Percentiles rank a stretch among this genome's conserved stretches.
Conservation (phyloP, 768 basidiomycete species). For the Ephemerocybe angulata region DNA sequence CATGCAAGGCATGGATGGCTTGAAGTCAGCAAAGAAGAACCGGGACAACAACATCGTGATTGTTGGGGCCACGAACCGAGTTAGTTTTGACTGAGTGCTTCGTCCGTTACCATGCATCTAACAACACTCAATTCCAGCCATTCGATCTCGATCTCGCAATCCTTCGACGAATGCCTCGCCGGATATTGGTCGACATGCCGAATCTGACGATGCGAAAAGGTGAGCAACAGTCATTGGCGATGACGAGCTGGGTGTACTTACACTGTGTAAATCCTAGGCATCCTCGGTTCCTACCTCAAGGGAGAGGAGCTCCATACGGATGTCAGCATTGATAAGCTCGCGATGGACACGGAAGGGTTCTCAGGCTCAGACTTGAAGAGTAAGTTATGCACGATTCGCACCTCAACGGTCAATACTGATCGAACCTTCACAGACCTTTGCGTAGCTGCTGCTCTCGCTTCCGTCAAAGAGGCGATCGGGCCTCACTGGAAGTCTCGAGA, state of each 20-base stretch:
- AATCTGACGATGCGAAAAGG: conserved; percentile 3
- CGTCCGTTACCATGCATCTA: background rate
- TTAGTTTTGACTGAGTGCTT: conserved; percentile 7
- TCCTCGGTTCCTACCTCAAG: background rate
- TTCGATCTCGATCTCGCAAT: conserved; percentile 16
- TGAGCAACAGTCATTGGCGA: background rate
- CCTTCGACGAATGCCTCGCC: conserved; percentile 11
- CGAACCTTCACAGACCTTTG: background rate
- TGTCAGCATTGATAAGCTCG: conserved; percentile 7
- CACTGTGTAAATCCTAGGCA: background rate
- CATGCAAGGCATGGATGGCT: conserved; percentile 18
- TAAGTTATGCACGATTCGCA: background rate
- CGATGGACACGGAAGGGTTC: conserved; percentile 2
- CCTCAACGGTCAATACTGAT: background rate
- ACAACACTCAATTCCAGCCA: conserved; percentile 6
- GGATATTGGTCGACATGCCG: conserved; percentile 12
- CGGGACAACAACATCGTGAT: conserved; percentile 14
- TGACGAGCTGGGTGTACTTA: background rate
- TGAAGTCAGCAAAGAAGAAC: conserved; percentile 14
- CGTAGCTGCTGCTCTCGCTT: conserved; percentile 6
- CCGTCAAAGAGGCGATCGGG: conserved; percentile 8
- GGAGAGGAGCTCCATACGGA: conserved; percentile 8
- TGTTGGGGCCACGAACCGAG: conserved; percentile 19
- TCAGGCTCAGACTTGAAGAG: conserved; percentile 16
- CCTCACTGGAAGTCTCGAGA: background rate